These are phyloP conservation scores for Ilyonectria mors-panacis DNA, from an alignment of 2,329 filamentous ascomycete species.

Conservation along the genomic window DNA sequence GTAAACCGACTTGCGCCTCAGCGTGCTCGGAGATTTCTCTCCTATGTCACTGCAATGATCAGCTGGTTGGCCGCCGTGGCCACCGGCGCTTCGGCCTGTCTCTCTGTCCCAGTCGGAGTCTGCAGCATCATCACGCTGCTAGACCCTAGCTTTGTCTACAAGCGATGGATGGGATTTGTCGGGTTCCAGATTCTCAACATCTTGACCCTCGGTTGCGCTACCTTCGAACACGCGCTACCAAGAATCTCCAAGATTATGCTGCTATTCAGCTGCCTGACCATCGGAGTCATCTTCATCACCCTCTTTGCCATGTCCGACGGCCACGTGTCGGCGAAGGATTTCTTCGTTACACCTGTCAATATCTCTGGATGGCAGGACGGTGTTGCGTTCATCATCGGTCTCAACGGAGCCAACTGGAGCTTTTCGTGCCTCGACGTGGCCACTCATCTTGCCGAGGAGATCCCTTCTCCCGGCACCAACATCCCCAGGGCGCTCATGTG, in stretches of 20 bases:
- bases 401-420: constrained; percentile 50
- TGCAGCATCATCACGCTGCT: constrained; percentile 43
- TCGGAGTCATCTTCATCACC: constrained; percentile 43
- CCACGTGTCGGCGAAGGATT: constrained; percentile 36
- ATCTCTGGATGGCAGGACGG: constrained; percentile 46
- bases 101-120: constrained; percentile 41
- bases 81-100: constrained; percentile 44
- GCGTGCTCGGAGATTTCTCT: constrained; percentile 34
- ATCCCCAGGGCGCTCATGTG: constrained; percentile 46
- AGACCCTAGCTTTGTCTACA: constrained; percentile 43
- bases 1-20: constrained; percentile 41
- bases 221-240: constrained; percentile 46
- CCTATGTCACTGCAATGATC: constrained; percentile 45
- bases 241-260: constrained; percentile 46
- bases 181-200: constrained; percentile 47
- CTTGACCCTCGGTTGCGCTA: constrained; percentile 35
- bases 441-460: constrained; percentile 49
- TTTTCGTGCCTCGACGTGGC: constrained; percentile 50
- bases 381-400: constrained; percentile 49
- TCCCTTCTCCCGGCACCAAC: constrained; percentile 44
- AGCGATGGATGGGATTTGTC: constrained; percentile 48
- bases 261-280: constrained; percentile 45
- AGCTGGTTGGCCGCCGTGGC: constrained; percentile 48
- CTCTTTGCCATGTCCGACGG: constrained; percentile 45
- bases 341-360: constrained; percentile 44